These are phyloP conservation scores for Gremmenia infestans DNA, from an alignment of 2,329 filamentous ascomycete species.

Conservation along the genomic window DNA sequence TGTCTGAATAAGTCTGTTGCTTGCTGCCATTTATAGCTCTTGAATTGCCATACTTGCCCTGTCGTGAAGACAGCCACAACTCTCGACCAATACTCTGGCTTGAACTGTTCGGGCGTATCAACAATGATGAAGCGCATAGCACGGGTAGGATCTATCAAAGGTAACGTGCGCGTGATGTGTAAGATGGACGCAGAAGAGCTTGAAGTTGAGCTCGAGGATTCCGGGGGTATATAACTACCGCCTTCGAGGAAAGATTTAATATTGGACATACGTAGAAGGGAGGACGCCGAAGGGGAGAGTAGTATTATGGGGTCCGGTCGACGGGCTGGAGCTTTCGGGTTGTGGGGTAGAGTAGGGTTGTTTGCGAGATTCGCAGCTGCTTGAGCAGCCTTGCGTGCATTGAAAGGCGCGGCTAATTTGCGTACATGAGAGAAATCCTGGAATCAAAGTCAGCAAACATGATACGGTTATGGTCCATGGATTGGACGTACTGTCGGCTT, in stretches of 20 bases:
- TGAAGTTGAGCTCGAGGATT: conserved; percentile 55
- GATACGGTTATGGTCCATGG: background rate
- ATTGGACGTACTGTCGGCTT: conserved; percentile 72
- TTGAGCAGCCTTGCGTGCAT: conserved; percentile 52
- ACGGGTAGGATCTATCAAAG: conserved; percentile 61
- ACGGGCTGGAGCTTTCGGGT: conserved; percentile 46
- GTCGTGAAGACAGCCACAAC: conserved; percentile 97
- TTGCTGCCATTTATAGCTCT: conserved; percentile 92
- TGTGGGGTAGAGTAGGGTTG: conserved; percentile 46
- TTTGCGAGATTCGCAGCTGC: conserved; percentile 33
- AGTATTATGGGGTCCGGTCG: conserved; percentile 85
- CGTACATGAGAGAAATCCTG: conserved; percentile 94
- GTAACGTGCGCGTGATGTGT: conserved; percentile 74
- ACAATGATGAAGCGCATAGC: conserved; percentile 93
- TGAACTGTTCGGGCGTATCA: conserved; percentile 89
- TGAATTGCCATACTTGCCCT: conserved; percentile 97
- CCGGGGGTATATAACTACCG: conserved; percentile 74
- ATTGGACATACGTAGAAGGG: conserved; percentile 90
- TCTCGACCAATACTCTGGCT: conserved; percentile 94
- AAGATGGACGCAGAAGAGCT: conserved; percentile 72
- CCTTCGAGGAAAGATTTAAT: conserved; percentile 89
- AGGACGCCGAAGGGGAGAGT: conserved; percentile 91
- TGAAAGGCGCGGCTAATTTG: conserved; percentile 75
- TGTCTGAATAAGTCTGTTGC: conserved; percentile 87
- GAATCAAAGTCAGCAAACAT: conserved; percentile 11